Evolutionary conservation across 306 rosid genomes (phyloP).

Genomic region (Ceratonia siliqua): DNA sequence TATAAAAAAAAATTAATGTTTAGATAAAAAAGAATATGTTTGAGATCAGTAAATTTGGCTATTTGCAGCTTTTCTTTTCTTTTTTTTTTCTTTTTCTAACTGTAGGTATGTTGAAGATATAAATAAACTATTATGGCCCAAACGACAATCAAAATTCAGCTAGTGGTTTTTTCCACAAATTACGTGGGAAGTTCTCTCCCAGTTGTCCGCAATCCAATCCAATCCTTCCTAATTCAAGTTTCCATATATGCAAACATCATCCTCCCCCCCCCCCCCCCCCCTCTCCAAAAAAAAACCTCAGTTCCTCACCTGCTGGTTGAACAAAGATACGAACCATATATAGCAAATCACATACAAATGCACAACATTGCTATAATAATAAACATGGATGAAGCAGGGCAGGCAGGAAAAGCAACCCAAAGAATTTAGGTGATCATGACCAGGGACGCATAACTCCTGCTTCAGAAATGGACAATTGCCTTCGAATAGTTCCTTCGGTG

Average conservation of each 20-base stretch:
- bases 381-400: slow-evolving; percentile 42
- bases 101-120: too few species aligned
- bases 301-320: slow-evolving; percentile 46
- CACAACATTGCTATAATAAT: slow-evolving; percentile 56
- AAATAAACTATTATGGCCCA: slow-evolving; percentile 39
- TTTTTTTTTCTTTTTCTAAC: too few species aligned
- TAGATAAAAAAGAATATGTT: too few species aligned
- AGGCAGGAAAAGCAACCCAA: slow-evolving; percentile 48
- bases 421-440: slow-evolving; percentile 37
- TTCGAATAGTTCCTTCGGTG: too few species aligned
- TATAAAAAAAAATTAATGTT: too few species aligned
- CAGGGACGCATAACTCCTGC: slow-evolving; percentile 41
- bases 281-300: too few species aligned
- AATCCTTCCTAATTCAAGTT: slow-evolving; percentile 37
- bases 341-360: slow-evolving; percentile 52
- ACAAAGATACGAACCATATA: slow-evolving; percentile 47
- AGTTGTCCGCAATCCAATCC: slow-evolving; percentile 37
- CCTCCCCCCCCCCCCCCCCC: too few species aligned
- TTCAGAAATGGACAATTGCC: slow-evolving; percentile 32
- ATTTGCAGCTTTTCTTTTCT: too few species aligned
- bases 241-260: slow-evolving; percentile 47
- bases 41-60: too few species aligned
- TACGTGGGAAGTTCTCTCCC: slow-evolving; percentile 35
- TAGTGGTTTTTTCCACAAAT: slow-evolving; percentile 37
- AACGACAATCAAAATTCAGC: slow-evolving; percentile 46